Evolutionary conservation across 2,329 filamentous ascomycete genomes (phyloP), one percentile per base, ranked within the genome.

Genomic region (Aureobasidium sp.): DNA sequence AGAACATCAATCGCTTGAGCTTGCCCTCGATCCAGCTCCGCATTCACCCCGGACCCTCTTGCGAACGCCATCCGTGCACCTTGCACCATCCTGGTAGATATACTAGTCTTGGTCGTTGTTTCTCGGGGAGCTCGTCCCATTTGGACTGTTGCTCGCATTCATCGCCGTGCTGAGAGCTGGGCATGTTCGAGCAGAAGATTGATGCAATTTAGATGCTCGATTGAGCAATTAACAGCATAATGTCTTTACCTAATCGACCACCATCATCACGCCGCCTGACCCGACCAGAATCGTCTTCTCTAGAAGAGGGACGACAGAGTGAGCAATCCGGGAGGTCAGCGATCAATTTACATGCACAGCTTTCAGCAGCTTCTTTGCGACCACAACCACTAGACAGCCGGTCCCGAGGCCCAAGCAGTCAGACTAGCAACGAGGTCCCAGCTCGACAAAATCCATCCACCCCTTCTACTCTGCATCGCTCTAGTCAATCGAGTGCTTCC

Each of bases 321-420:
- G 68, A 71, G 48, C 72, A 74, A 64, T 70, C 71, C n/a, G 72
- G 72, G 10, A 70, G 72, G 6, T 70, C 70, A 17, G 56, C 70
- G 10, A 66, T 66, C 50, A 70, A 68, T 53, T 65, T 73, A 46
- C 68, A 70, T 58, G 72, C 72, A 13, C 69, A 72, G 20, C 68
- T 68, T 15, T 73, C 71, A 27, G 71, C 71, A 52, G 70, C 72
- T 57, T 69, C 70, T n/a, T 55, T 74, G n/a, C 68, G 70, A 47
- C 66, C 67, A 34, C 64, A 67, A 20, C 67, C 66, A 50, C 61
- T 58, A 20, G 46, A 59, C 20, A 64, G 63, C 41, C 62, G 57
- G 37, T 64, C 67, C 47, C 66, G 67, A 27, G 36, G 67, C 5
- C 37, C 64, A 42, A 63, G 64, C 32, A 68, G 67, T 62, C 66